Base-by-base conservation (phyloP, 1,139 yeast species). In the Sugiyamaella sp. region DNA sequence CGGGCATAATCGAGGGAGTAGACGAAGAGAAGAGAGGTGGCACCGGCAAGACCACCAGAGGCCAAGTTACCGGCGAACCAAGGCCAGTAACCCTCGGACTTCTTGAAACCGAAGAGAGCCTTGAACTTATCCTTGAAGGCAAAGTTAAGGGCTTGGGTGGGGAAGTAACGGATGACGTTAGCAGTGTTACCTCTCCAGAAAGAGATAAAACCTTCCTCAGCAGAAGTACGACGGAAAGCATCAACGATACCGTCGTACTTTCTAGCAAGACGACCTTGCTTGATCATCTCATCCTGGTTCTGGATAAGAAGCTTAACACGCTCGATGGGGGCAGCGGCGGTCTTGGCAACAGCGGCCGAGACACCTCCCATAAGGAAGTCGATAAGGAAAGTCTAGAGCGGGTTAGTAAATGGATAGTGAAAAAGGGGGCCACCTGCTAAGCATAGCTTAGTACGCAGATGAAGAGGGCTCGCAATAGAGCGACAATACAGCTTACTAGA, bases 141-240 rank as follows among this genome's bases (percentile, higher is more conserved):
- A 73, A 85, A 85, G 85, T 85, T 85, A 71, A 85, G 80, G 61
- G 90, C 90, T 79, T 85, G 89, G 67, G 89, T 85, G 71, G 90
- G 89, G 88, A 85, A 85, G 81, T 85, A 85, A 76, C 90, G 84
- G 74, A 85, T 81, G 64, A 85, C 90, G 78, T 85, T 85, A 63
- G 90, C 90, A 60, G 89, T 82, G 86, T 85, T 85, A 77, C 90
- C 90, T 80, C 89, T 81, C 90, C 90, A 85, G 82, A 85, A 81
- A 58, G 89, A 75, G 59, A 75, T 76, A 59, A 83, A 67, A 76
- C 90, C 90, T 77, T 85, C 90, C 61, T 82, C 85, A 59, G 81
- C 80, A 62, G 84, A 79, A 63, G 89, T 85, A 74, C 89, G 83
- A 67, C 72, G 77, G 86, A 85, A 85, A 74, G 87, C 82, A 70